phyloP scores from a whole-genome alignment of 2,329 filamentous ascomycete genomes.

The Alternaria brassicae region DNA sequence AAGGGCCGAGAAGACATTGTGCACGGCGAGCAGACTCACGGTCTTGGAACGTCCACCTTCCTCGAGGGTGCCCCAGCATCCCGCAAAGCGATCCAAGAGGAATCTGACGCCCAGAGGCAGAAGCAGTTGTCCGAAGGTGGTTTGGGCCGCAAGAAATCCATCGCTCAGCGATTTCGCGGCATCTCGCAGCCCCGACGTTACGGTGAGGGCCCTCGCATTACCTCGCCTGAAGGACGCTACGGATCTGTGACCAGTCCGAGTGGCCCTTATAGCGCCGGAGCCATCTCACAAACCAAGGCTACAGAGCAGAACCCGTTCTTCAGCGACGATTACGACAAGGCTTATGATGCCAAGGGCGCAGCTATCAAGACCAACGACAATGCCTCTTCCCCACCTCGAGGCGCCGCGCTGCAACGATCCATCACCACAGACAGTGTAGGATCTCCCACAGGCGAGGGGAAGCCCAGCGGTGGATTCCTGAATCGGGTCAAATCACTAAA shows the following conservation, averaged over 20 bases:
- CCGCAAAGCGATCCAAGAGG: conserved; percentile 75
- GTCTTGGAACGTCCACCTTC: conserved; percentile 93
- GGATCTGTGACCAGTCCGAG: conserved; percentile 38
- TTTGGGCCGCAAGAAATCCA: conserved; percentile 88
- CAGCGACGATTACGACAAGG: conserved; percentile 72
- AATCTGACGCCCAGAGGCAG: conserved; percentile 67
- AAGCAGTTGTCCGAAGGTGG: conserved; percentile 50
- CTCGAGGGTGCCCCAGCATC: conserved; percentile 91
- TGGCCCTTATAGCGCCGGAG: conserved; percentile 51
- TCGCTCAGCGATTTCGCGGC: conserved; percentile 88
- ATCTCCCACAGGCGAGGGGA: conserved; percentile 31
- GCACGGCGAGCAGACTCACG: conserved; percentile 82
- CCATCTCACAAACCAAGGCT: conserved; percentile 44
- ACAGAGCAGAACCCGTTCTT: conserved; percentile 78
- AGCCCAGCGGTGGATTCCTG: conserved; percentile 44
- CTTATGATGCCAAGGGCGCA: conserved; percentile 69
- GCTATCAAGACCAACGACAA: conserved; percentile 61
- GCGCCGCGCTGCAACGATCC: conserved; percentile 41
- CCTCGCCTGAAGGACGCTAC: conserved; percentile 63
- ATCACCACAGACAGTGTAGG: conserved; percentile 44
- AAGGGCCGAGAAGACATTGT: conserved; percentile 67
- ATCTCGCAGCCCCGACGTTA: conserved; percentile 75
- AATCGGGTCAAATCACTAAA: conserved; percentile 50
- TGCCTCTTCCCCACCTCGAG: conserved; percentile 37
- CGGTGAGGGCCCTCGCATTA: conserved; percentile 50